Percentiles rank a stretch among this genome's conserved stretches.
Conservation (phyloP, 176 grass and related monocot genomes). For the Oryza brachyantha region DNA sequence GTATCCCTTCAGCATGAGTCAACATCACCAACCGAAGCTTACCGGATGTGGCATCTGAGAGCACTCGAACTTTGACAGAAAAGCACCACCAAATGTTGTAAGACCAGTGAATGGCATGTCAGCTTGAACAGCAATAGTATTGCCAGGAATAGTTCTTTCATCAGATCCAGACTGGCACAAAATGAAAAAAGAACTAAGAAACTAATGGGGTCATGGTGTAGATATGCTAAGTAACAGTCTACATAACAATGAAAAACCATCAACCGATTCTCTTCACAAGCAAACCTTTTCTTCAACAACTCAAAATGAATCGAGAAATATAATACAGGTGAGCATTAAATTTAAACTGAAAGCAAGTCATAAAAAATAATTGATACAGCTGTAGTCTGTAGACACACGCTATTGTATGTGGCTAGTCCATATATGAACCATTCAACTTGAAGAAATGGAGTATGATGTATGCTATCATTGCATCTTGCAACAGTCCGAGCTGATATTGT, state of each 20-base stretch:
- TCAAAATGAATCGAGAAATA: conserved; percentile 4
- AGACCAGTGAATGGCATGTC: conserved; percentile 90
- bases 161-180: conserved; percentile 72
- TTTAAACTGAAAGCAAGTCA: neutral
- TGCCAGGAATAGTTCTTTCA: conserved; percentile 82
- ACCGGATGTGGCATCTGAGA: conserved; percentile 96
- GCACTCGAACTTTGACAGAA: conserved; percentile 95
- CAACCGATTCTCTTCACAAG: neutral
- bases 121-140: conserved; percentile 92
- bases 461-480: neutral
- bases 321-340: neutral
- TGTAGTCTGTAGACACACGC: neutral
- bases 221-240: neutral
- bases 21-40: conserved; percentile 28
- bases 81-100: conserved; percentile 79
- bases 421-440: no score
- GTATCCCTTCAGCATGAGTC: neutral
- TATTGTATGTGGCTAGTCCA: no score
- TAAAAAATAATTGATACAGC: neutral
- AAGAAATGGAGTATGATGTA: neutral
- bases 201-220: neutral
- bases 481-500: neutral
- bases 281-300: neutral
- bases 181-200: neutral
- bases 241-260: neutral